A percentile compares a stretch with the other conserved stretches of the same genome.
These are phyloP conservation scores for Wickerhamiella sergipiensis DNA, from an alignment of 805 yeast species.

Conservation along the genomic window DNA sequence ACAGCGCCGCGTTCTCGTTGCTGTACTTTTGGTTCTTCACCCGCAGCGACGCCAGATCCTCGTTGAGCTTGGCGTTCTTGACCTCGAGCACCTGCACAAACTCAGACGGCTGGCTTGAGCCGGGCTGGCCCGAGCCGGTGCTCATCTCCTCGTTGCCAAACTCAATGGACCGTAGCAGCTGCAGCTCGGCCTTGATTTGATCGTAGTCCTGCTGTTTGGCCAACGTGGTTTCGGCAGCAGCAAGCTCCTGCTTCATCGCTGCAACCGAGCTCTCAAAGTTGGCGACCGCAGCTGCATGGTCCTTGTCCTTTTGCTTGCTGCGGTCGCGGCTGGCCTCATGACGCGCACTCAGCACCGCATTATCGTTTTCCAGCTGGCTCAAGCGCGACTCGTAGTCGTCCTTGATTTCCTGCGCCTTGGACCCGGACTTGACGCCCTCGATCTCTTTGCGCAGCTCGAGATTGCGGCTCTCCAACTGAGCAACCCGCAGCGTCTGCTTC, in stretches of 20 bases:
- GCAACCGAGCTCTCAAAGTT: neutral
- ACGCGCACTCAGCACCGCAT: slow-evolving; percentile 3
- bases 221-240: slow-evolving; percentile 4
- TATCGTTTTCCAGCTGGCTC: slow-evolving; percentile 14
- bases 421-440: slow-evolving; percentile 31
- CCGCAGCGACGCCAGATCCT: slow-evolving; percentile 6
- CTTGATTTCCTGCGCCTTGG: slow-evolving; percentile 2
- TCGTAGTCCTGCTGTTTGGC: slow-evolving; percentile 44
- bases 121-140: neutral
- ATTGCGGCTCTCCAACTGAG: slow-evolving; percentile 65
- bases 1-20: slow-evolving; percentile 27
- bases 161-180: slow-evolving; percentile 54
- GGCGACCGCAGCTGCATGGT: neutral
- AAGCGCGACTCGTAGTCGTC: slow-evolving; percentile 10
- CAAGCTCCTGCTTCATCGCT: neutral
- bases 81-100: slow-evolving; percentile 1
- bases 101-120: neutral
- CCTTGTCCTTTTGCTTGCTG: neutral
- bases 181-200: slow-evolving; percentile 58
- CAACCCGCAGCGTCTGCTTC: slow-evolving; percentile 47
- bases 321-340: neutral
- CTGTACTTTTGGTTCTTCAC: slow-evolving; percentile 36
- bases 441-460: slow-evolving; percentile 58
- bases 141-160: slow-evolving; percentile 25
- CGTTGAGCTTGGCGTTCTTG: slow-evolving; percentile 7